phyloP scores from a whole-genome alignment of 225 moss, liverwort and hornwort genomes.

The Ulota crispa region DNA sequence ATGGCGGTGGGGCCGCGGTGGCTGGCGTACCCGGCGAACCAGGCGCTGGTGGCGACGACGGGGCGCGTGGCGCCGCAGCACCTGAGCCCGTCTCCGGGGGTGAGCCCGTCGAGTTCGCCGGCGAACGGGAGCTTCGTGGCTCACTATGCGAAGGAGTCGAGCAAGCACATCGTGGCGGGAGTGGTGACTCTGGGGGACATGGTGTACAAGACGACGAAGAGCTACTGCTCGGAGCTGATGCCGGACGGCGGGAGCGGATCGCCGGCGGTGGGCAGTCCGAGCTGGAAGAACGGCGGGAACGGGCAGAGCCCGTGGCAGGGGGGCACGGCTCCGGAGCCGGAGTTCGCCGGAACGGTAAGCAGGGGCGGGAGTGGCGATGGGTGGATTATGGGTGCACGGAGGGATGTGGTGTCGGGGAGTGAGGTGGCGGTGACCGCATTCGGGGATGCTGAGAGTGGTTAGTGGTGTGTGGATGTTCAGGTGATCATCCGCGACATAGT shows the following conservation, averaged over 20 bases:
- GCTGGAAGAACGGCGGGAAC: constrained; percentile 55
- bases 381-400: too few relatives aligned
- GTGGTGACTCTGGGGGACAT: constrained; percentile 93
- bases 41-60: constrained; percentile 77
- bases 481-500: constrained; percentile 95
- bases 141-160: constrained; percentile 93
- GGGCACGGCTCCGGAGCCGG: constrained; percentile 64
- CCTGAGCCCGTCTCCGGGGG: constrained; percentile 85
- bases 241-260: constrained; percentile 72
- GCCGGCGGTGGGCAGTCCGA: constrained; percentile 70
- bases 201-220: constrained; percentile 76
- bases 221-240: constrained; percentile 88
- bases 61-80: constrained; percentile 97
- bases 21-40: constrained; percentile 93
- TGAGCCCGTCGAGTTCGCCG: constrained; percentile 92
- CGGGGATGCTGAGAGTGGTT: neutral
- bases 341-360: constrained; percentile 83
- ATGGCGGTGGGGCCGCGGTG: constrained; percentile 96
- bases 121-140: constrained; percentile 87
- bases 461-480: constrained; percentile 24
- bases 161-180: constrained; percentile 91
- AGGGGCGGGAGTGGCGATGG: neutral
- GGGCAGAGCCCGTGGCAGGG: constrained; percentile 86
- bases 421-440: neutral
- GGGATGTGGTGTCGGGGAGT: neutral